Percentiles rank a stretch among this genome's conserved stretches.
phyloP scores from a whole-genome alignment of 2,329 filamentous ascomycete species.

The Myriosclerotinia curreyana region DNA sequence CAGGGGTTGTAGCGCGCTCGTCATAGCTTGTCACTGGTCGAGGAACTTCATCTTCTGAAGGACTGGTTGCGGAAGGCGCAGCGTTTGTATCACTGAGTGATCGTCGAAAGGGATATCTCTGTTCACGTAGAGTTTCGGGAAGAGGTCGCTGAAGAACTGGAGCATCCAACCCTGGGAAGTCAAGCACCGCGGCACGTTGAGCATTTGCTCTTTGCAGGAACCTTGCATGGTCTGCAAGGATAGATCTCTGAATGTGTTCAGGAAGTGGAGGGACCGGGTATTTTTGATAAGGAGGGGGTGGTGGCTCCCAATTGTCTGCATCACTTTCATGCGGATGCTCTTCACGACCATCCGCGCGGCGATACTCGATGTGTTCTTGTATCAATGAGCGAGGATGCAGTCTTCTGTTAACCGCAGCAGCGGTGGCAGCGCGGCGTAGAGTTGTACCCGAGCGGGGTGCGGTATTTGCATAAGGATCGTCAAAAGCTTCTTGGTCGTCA shows the following conservation, averaged over 20 bases:
- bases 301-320: conserved; percentile 84
- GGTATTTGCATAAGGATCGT: conserved; percentile 70
- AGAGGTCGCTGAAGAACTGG: conserved; percentile 31
- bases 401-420: conserved; percentile 70
- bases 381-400: conserved; percentile 58
- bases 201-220: conserved; percentile 34
- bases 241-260: conserved; percentile 39
- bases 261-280: conserved; percentile 46
- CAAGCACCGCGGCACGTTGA: conserved; percentile 30
- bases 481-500: conserved; percentile 52
- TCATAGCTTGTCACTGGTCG: conserved; percentile 39
- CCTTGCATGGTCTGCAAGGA: conserved; percentile 36
- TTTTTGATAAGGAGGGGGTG: conserved; percentile 74
- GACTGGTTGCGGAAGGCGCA: conserved; percentile 30
- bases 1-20: conserved; percentile 15
- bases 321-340: conserved; percentile 83
- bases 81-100: conserved; percentile 42
- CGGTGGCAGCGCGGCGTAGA: conserved; percentile 69
- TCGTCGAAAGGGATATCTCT: conserved; percentile 38
- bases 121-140: conserved; percentile 31
- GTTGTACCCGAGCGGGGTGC: conserved; percentile 68
- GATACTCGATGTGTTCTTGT: conserved; percentile 57
- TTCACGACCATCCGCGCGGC: conserved; percentile 64
- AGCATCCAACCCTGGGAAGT: conserved; percentile 33
- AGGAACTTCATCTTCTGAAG: conserved; percentile 32